Base-by-base conservation (phyloP, 1,139 yeast species). In the Diutina pseudorugosa region DNA sequence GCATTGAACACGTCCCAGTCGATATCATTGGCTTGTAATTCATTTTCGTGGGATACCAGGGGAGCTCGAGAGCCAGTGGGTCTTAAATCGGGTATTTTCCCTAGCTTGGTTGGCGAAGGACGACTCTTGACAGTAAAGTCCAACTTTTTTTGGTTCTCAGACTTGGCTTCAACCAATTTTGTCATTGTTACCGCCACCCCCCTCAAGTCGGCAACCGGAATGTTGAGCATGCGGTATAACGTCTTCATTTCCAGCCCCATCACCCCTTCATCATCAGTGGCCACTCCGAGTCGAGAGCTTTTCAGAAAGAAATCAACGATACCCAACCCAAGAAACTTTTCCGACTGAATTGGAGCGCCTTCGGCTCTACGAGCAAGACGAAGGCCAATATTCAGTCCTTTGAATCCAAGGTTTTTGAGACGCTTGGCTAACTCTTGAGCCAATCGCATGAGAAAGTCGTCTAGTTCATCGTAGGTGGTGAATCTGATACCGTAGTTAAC, bases 401-500 rank as follows among this genome's bases (percentile, higher is more conserved):
- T 64, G 58, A 78, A 69, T 0, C 75, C 70, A 14, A 80, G 61
- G 11, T 72, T 70, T 1, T 67, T 57, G 52, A 89, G 63, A 53
- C 95, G 71, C 0, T 67, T 58, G 53, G 76, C 68, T 53, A 93
- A 63, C 60, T 90, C 96, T 40, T 68, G 67, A 0, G 85, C 72
- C 51, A 91, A 67, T 41, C 79, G 68, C 51, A 72, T 68, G 19
- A 88, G 62, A 61, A 93, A 93, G 3, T 56, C 61, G 55, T 84
- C 91, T 25, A 85, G 78, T 59, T 91, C 88, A 1, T 66, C 65
- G 23, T 76, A 71, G 0, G 69, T 71, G 30, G 80, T 77, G 56
- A 91, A 85, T 52, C 98, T 65, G 0, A 93, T 86, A 0, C 96
- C 98, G 83, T 89, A 93, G 57, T 90, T 88, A 40, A 93, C 85